A percentile compares a stretch with the other conserved stretches of the same genome.
Evolutionary conservation across 2,329 filamentous ascomycete species (phyloP).

Genomic region (Coccinonectria pachysandricola): DNA sequence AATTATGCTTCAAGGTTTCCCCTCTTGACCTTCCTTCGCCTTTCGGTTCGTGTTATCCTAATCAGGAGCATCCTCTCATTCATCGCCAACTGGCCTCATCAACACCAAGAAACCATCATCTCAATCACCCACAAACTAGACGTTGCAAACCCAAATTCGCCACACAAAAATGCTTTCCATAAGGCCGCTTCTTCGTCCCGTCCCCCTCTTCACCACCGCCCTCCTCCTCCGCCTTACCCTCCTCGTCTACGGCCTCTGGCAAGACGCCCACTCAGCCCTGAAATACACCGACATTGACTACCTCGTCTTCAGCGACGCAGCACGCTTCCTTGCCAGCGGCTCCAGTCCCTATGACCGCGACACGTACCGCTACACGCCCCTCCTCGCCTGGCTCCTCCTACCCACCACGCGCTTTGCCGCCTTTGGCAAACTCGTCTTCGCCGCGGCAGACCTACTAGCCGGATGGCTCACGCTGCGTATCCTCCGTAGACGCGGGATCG

Average conservation of each 20-base stretch:
- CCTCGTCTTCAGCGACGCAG: conserved; percentile 92
- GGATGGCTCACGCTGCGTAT: conserved; percentile 59
- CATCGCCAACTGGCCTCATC: no score
- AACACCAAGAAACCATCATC: no score
- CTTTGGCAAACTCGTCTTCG: conserved; percentile 82
- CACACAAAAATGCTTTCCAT: conserved; percentile 13
- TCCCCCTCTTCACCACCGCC: conserved; percentile 45
- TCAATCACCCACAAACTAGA: conserved; percentile 3
- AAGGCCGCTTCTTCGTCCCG: conserved; percentile 21
- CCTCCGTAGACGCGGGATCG: conserved; percentile 34
- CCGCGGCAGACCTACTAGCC: conserved; percentile 69
- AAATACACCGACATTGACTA: conserved; percentile 99
- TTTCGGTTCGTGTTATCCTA: no score
- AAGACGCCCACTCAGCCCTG: conserved; percentile 82
- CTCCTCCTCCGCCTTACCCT: conserved; percentile 60
- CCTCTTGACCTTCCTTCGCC: no score
- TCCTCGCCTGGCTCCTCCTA: conserved; percentile 82
- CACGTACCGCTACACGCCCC: conserved; percentile 93
- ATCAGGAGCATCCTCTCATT: conserved; percentile 5
- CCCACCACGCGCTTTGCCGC: conserved; percentile 68
- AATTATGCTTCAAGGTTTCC: no score
- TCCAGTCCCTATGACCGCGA: conserved; percentile 76
- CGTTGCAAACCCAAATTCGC: conserved; percentile 2
- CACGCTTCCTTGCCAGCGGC: conserved; percentile 60
- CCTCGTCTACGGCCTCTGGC: conserved; percentile 80